Evolutionary conservation across 202 grass and related monocot genomes (phyloP).

Genomic region (Zoysia matrella): DNA sequence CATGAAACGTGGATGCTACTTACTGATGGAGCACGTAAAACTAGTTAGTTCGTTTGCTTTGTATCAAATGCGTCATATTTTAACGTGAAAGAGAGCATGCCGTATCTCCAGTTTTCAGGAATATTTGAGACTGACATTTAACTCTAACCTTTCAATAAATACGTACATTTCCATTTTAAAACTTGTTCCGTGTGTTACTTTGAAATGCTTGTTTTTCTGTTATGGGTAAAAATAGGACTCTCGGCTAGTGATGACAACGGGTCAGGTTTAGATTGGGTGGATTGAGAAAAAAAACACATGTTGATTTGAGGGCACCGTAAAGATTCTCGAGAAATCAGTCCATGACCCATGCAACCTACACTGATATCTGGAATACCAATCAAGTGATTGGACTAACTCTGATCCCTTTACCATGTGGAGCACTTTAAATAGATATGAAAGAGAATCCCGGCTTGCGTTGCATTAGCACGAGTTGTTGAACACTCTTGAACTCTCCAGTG

Average conservation of each 20-base stretch:
- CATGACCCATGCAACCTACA: no score
- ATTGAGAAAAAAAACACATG: background rate
- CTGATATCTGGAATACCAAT: background rate
- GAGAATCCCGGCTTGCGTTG: conserved; percentile 20
- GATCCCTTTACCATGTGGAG: background rate
- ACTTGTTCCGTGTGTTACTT: background rate
- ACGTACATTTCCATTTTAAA: no score
- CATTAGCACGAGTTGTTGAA: conserved; percentile 22
- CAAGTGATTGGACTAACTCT: background rate
- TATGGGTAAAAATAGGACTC: background rate
- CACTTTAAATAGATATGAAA: conserved; percentile 13
- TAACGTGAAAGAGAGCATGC: background rate
- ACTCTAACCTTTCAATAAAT: no score
- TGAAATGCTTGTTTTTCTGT: background rate
- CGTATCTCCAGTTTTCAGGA: no score
- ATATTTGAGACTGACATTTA: no score
- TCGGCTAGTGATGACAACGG: no score
- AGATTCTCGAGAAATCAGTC: no score
- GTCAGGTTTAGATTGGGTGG: no score
- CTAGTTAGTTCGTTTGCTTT: background rate
- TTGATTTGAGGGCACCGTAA: no score
- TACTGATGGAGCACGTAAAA: background rate
- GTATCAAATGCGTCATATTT: no score
- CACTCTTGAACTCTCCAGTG: conserved; percentile 3
- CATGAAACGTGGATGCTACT: background rate